Evolutionary conservation across 1,284 basidiomycete species (phyloP), one percentile per base, ranked within the genome.

Genomic region (Puccinia polysora): DNA sequence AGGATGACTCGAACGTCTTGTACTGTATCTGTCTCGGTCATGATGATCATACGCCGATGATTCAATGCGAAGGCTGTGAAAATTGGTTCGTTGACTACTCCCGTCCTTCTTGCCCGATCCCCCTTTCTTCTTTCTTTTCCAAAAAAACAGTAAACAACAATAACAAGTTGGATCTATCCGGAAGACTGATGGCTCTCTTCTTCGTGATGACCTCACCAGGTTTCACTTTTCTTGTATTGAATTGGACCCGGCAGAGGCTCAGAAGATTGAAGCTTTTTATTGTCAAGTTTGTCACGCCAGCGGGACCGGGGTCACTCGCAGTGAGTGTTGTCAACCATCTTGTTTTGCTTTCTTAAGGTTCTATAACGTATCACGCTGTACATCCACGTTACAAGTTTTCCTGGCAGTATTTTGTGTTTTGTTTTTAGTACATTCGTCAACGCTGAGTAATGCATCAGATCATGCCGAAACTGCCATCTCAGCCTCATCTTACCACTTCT

Each of bases 41-140:
- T 78, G 87, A 89, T 81, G 88, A 88, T 65, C 75, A 76, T 18
- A 84, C 86, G 14, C 89, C 89, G n/a, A 91, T 91, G 89, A 86
- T 91, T 55, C 82, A 82, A 62, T 91, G 90, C 78, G 83, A 84
- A 23, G 82, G 83, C 64, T 91, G 89, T 79, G 82, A 82, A 50
- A 86, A 87, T 73, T 91, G 89, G 89, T 90, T 77, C 76, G n/a
- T 63, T 38, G 49, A 47, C 40, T 25, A 23, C 23, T 49, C 43
- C 6, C 34, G 20, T 0, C 30, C 30, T 30, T 7, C 38, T 25
- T 45, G 40, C 10, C 40, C n/a, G 10, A 45, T 10, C 10, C 10
- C n/a, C 40, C n/a, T 45, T 10, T 10, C n/a, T 45, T 45, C 10
- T n/a, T 45, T 45, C 10, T 45, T n/a, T n/a, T n/a, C n/a, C n/a